Base-by-base conservation (phyloP, 164 flowering plant genomes). In the Macadamia integrifolia region DNA sequence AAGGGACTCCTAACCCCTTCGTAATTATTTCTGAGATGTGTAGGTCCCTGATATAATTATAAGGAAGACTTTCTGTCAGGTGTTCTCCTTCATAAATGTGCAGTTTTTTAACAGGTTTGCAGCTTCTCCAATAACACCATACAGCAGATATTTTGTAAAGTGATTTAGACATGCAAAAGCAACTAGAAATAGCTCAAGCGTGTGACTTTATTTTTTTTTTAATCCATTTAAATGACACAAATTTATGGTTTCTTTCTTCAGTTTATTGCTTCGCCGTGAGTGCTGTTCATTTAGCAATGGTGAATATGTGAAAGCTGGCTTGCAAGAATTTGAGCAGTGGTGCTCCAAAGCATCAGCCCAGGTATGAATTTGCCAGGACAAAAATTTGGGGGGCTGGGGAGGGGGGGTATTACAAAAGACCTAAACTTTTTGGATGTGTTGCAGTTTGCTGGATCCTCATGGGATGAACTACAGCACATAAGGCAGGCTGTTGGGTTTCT, bases 391-490 rank as follows among this genome's bases (percentile, higher is more conserved):
- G 23, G 23, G 6, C 15, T 13, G 15, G 6, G 1, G n/a, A n/a
- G n/a, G 23, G 23, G 23, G 23, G 23, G 23, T 23, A 0, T 23
- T 2, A 49, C 50, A 64, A 18, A 58, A 40, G 49, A 65, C 0
- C 14, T 53, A 53, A 5, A 28, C 31, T 52, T 28, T 67, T 68
- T 43, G 50, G 14, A 13, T 49, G 18, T 59, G 63, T 67, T 73
- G 73, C 87, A 88, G 93, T 81, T 66, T 74, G 83, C 83, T 35
- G 90, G 88, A 66, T 77, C 86, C 15, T 77, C 89, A 56, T 86
- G 89, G 96, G 87, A 87, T 71, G 93, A 88, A 76, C 89, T 90
- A 40, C 85, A 83, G 72, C 91, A 90, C 75, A 84, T 88, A 76
- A 69, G 96, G 48, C 93, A 88, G 80, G 88, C 93, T 58, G 88